These are phyloP conservation scores for Emmonsiellopsis sp. DNA, from an alignment of 2,329 filamentous ascomycete species.

Conservation along the genomic window DNA sequence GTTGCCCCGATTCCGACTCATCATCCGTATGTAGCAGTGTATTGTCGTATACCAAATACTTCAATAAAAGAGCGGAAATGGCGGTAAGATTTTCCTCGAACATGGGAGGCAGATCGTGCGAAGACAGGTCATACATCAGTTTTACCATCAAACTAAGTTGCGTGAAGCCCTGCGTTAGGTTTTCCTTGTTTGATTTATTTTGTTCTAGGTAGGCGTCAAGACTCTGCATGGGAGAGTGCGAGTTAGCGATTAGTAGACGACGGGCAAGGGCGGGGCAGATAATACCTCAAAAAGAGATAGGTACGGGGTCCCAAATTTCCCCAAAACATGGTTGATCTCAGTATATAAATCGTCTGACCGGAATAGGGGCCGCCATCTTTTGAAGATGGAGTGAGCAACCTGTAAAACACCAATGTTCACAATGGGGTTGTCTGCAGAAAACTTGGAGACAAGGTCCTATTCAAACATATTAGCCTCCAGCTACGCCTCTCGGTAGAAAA, in stretches of 20 bases:
- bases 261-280: neutral
- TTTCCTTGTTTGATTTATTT: conserved; percentile 65
- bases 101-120: conserved; percentile 86
- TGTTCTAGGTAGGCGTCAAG: conserved; percentile 54
- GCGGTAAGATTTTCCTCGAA: conserved; percentile 80
- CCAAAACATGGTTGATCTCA: conserved; percentile 92
- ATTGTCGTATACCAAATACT: conserved; percentile 87
- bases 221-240: conserved; percentile 24
- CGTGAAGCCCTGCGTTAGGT: conserved; percentile 68
- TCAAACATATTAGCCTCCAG: neutral
- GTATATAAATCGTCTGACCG: conserved; percentile 85
- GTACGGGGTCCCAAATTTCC: conserved; percentile 75
- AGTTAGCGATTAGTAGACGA: neutral
- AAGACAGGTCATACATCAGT: conserved; percentile 93
- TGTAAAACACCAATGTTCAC: conserved; percentile 91
- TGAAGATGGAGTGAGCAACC: conserved; percentile 97
- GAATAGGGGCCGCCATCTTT: conserved; percentile 89
- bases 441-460: conserved; percentile 76
- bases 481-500: neutral
- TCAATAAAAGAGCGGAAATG: conserved; percentile 74
- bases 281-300: conserved; percentile 65
- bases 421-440: conserved; percentile 71
- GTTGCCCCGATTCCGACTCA: conserved; percentile 73
- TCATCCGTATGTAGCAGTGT: conserved; percentile 74
- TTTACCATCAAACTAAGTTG: conserved; percentile 83